These are phyloP conservation scores for Kazachstania taianensis DNA, from an alignment of 805 yeast species.

Conservation along the genomic window DNA sequence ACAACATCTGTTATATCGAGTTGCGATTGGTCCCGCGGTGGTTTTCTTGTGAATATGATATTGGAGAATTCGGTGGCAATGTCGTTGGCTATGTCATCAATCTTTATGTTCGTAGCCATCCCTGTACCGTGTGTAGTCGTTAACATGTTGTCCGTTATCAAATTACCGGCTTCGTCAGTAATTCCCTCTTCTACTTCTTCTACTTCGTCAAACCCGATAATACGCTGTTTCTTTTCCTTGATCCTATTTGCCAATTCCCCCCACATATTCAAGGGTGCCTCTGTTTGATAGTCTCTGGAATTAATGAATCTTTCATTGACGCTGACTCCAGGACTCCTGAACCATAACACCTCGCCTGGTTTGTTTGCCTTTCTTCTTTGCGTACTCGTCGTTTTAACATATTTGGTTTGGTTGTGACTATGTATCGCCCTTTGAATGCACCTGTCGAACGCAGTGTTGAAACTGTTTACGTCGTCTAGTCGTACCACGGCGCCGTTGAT, in stretches of 20 bases:
- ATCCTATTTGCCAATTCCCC: conserved; percentile 9
- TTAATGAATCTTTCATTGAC: conserved; percentile 33
- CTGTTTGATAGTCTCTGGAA: conserved; percentile 12
- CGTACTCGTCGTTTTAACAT: conserved; percentile 17
- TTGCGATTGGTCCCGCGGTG: no score
- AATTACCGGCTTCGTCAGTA: no score
- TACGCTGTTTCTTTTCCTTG: not conserved
- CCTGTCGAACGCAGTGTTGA: conserved; percentile 25
- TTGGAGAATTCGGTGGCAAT: no score
- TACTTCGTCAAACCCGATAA: not conserved
- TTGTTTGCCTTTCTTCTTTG: conserved; percentile 12
- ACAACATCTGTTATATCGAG: no score
- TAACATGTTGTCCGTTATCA: no score
- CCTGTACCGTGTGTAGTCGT: no score
- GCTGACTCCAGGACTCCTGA: conserved; percentile 53
- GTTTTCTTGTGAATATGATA: no score
- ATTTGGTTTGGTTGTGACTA: conserved; percentile 16
- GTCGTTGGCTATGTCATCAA: no score
- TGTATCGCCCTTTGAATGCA: conserved; percentile 29
- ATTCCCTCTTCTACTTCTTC: not conserved
- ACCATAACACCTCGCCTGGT: conserved; percentile 48
- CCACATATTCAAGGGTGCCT: conserved; percentile 13
- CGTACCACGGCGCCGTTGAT: not conserved
- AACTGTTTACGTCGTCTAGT: conserved; percentile 1
- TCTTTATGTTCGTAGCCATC: no score